Evolutionary conservation across 192 early-diverging fungal genomes (phyloP), one percentile per base, ranked within the genome.

Genomic region (Paraglomus occultum): DNA sequence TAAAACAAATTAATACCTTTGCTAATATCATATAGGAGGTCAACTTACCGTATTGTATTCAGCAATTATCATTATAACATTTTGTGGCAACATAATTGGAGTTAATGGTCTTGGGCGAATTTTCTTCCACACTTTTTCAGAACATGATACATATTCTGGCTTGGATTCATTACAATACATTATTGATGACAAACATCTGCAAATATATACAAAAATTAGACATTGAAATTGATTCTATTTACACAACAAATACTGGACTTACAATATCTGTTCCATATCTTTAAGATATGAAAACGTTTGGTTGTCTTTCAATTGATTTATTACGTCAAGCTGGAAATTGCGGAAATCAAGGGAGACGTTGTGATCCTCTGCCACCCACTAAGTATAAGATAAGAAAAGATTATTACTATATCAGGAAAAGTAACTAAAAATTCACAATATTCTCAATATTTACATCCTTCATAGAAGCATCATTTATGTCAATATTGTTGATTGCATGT

Each of bases 131-230:
- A 45, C 47, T 45, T 63, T 40, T 46, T 47, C 11, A 15, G 60
- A 63, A 22, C 60, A 63, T 63, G 43, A 15, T 40, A 63, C 22
- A 63, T 63, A 63, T 42, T 63, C 45, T 8, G 60, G 60, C 47
- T 63, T 47, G 11, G 43, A 40, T 63, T 63, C 60, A 46, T 63
- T 63, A n/a, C 43, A 40, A 22, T 17, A 63, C n/a, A 63, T 63
- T 63, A 63, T 63, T 12, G 45, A 63, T n/a, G 60, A 63, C 17
- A 63, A 45, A 63, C 45, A 63, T 63, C 60, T 63, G 42, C 60
- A 63, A 63, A n/a, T 63, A 63, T 63, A 63, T 63, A 23, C 42
- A 63, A 63, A 63, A 60, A 12, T 47, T 63, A 63, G 47, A 47
- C 47, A 47, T 63, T 63, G 60, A 63, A 63, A 48, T 14, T 46